phyloP scores from a whole-genome alignment of 345 rosid genomes.

The Lepidium africanum region DNA sequence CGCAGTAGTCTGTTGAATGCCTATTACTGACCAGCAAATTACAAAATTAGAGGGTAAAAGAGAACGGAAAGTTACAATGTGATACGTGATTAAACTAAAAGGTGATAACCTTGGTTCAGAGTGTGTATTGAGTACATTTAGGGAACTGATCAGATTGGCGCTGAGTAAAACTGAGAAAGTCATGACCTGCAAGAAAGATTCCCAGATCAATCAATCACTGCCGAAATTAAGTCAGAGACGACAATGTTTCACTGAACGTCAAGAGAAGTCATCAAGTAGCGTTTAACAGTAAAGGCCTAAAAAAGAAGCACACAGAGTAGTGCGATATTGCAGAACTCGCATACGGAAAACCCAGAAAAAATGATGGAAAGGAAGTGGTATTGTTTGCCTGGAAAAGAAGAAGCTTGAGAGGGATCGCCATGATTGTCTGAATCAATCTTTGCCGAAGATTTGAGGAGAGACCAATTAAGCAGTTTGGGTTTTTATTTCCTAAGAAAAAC shows the following conservation, averaged over 20 bases:
- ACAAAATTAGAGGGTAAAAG: neutral
- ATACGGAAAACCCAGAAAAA: neutral
- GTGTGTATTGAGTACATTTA: conserved; percentile 22
- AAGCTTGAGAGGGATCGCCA: conserved; percentile 19
- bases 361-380: neutral
- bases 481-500: too few species aligned
- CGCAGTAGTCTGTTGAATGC: conserved; percentile 77
- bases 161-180: conserved; percentile 21
- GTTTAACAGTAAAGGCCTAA: neutral
- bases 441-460: neutral
- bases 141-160: conserved; percentile 12
- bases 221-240: neutral
- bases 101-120: conserved; percentile 23
- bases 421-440: neutral
- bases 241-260: neutral
- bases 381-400: conserved; percentile 32
- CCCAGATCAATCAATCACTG: neutral
- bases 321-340: neutral
- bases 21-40: conserved; percentile 32
- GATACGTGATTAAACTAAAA: conserved; percentile 10
- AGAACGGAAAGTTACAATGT: neutral
- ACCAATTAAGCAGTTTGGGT: conserved; percentile 1
- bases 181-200: conserved; percentile 33
- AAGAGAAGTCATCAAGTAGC: neutral
- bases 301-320: neutral